These are phyloP conservation scores for Athelia sp. DNA, from an alignment of 1,284 basidiomycete species.

Conservation along the genomic window DNA sequence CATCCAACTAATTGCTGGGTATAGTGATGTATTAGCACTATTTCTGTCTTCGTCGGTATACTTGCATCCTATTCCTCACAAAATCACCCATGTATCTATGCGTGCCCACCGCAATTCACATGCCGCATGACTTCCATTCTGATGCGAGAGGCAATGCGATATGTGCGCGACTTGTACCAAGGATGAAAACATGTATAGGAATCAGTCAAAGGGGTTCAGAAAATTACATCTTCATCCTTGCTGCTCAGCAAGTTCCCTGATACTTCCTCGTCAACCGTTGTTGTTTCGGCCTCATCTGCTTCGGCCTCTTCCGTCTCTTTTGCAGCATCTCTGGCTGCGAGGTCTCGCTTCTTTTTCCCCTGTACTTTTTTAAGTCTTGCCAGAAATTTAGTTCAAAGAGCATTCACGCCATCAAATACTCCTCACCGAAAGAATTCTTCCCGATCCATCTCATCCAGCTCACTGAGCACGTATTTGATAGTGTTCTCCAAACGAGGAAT, in stretches of 20 bases:
- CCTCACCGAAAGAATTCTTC: slow-evolving; percentile 91
- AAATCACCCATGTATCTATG: slow-evolving; percentile 50
- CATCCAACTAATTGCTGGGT: slow-evolving; percentile 9
- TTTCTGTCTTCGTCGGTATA: slow-evolving; percentile 18
- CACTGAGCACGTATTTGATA: slow-evolving; percentile 93
- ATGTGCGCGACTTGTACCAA: not conserved
- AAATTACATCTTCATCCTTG: slow-evolving; percentile 91
- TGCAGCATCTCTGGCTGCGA: slow-evolving; percentile 41
- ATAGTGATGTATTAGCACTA: slow-evolving; percentile 27
- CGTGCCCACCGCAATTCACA: slow-evolving; percentile 38
- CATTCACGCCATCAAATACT: too few species aligned
- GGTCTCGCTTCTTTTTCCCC: slow-evolving; percentile 92
- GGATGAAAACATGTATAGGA: slow-evolving; percentile 1
- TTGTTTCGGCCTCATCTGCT: slow-evolving; percentile 20
- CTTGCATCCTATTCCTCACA: slow-evolving; percentile 33
- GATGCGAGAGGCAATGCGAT: slow-evolving; percentile 14
- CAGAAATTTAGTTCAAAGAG: slow-evolving; percentile 2
- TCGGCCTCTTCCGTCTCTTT: slow-evolving; percentile 18
- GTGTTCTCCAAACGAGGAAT: slow-evolving; percentile 97
- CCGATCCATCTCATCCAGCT: slow-evolving; percentile 95
- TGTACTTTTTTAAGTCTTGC: slow-evolving; percentile 90
- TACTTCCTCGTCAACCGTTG: slow-evolving; percentile 28
- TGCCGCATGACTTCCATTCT: slow-evolving; percentile 35
- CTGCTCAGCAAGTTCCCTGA: slow-evolving; percentile 66
- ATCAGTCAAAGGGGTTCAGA: slow-evolving; percentile 39